Evolutionary conservation across 306 rosid species (phyloP).

Genomic region (Vigna unguiculata): DNA sequence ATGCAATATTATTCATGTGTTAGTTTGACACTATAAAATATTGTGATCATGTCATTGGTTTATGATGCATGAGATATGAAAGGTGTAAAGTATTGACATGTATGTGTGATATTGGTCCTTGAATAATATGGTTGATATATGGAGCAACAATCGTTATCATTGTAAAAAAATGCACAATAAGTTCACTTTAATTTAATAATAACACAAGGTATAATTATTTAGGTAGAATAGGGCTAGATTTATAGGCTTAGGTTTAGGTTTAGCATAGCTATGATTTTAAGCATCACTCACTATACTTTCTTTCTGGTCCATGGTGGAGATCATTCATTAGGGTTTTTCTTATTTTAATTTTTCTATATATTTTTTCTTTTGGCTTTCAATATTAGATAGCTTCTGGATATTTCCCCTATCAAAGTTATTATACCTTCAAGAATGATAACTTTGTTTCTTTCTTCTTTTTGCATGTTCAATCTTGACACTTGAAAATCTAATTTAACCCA

Average conservation of each 20-base stretch:
- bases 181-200: constrained; percentile 22
- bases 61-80: no score
- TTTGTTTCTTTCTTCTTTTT: neutral
- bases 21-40: no score
- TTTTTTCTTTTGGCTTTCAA: constrained; percentile 8
- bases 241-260: constrained; percentile 18
- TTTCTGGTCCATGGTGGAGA: constrained; percentile 30
- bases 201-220: constrained; percentile 18
- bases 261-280: constrained; percentile 35
- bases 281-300: constrained; percentile 24
- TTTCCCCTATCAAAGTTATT: neutral
- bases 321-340: neutral
- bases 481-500: neutral
- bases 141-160: constrained; percentile 4
- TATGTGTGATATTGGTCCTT: no score
- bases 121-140: neutral
- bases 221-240: neutral
- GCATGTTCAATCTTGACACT: neutral
- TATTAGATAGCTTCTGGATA: constrained; percentile 3
- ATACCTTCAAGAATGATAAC: neutral
- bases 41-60: no score
- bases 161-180: neutral
- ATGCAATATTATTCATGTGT: no score
- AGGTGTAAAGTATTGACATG: neutral
- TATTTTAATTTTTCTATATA: constrained; percentile 1